Evolutionary conservation across 352 stramenopile genomes (phyloP), one percentile per base, ranked within the genome.

Genomic region (Globisporangium ultimum): DNA sequence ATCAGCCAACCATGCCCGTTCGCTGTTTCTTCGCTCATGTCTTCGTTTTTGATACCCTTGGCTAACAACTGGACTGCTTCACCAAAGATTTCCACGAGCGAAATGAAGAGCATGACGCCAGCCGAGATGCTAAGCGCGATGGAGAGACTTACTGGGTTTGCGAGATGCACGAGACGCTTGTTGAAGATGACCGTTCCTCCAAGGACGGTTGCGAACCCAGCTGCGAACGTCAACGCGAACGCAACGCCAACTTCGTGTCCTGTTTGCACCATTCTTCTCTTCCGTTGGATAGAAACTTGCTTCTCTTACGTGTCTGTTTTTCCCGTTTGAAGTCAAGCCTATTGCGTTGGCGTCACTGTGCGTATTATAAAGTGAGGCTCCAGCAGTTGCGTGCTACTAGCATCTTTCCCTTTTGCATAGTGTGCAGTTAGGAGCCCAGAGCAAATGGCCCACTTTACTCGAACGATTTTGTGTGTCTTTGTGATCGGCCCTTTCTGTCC

Each of bases 101-200:
- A 90, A 28, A 91, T 84, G 63, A 90, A 93, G 51, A 91, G 55
- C 84, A 90, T 93, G 10, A 93, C 78, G 21, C 80, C 81, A 14
- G 65, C 81, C 6, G 80, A 84, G 49, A 93, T 63, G 24, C 67
- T 75, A 83, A 67, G 97, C 50, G 40, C 96, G 84, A 78, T 97
- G 78, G 48, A 89, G 83, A 78, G 96, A 89, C 64, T 72, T 2
- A 45, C 32, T 8, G 64, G 57, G 53, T 81, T 82, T 20, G 67
- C 71, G n/a, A 80, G 28, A 47, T 71, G 68, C 43, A 87, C 68
- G 34, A 78, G 57, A 15, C 54, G 34, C 20, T 69, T 63, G 54
- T 57, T 76, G 48, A 84, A 85, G 43, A 87, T 70, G 53, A 85
- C 55, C n/a, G 61, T 54, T 6, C 67, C 75, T n/a, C 72, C 77